A percentile compares a stretch with the other conserved stretches of the same genome.
These are phyloP conservation scores for Penicillium maclennaniae DNA, from an alignment of 495 filamentous ascomycete genomes.

Conservation along the genomic window DNA sequence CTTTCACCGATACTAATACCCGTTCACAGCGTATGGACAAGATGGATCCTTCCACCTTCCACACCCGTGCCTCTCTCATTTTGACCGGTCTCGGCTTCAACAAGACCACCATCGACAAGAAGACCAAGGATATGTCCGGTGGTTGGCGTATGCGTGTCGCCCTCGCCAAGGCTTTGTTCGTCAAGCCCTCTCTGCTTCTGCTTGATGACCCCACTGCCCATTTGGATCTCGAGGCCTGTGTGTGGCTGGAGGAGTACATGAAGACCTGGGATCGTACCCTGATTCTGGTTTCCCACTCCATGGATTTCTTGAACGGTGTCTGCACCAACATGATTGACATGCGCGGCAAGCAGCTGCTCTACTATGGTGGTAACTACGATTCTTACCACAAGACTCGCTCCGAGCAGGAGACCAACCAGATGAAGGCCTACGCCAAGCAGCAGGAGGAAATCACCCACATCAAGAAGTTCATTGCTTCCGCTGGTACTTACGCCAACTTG, in stretches of 20 bases:
- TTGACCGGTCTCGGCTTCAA: slow-evolving; percentile 99
- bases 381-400: slow-evolving; percentile 91
- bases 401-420: slow-evolving; percentile 96
- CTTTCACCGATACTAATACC: slow-evolving; percentile 26
- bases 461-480: slow-evolving; percentile 99
- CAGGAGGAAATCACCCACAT: slow-evolving; percentile 99
- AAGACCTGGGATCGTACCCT: slow-evolving; percentile 99
- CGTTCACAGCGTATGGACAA: slow-evolving; percentile 81
- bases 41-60: slow-evolving; percentile 99
- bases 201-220: slow-evolving; percentile 98
- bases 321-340: slow-evolving; percentile 99
- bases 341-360: slow-evolving; percentile 82
- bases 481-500: slow-evolving; percentile 99
- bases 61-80: slow-evolving; percentile 93
- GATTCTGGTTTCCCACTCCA: slow-evolving; percentile 91
- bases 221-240: slow-evolving; percentile 98
- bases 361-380: slow-evolving; percentile 99
- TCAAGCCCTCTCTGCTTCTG: slow-evolving; percentile 90
- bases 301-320: slow-evolving; percentile 99
- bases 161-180: slow-evolving; percentile 95
- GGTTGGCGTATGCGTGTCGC: slow-evolving; percentile 99
- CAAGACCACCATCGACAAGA: slow-evolving; percentile 94
- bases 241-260: slow-evolving; percentile 99
- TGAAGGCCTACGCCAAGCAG: slow-evolving; percentile 98
- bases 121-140: slow-evolving; percentile 99